Base-by-base conservation (phyloP, 2,329 filamentous ascomycete species). In the Monosporascus cannonballus region DNA sequence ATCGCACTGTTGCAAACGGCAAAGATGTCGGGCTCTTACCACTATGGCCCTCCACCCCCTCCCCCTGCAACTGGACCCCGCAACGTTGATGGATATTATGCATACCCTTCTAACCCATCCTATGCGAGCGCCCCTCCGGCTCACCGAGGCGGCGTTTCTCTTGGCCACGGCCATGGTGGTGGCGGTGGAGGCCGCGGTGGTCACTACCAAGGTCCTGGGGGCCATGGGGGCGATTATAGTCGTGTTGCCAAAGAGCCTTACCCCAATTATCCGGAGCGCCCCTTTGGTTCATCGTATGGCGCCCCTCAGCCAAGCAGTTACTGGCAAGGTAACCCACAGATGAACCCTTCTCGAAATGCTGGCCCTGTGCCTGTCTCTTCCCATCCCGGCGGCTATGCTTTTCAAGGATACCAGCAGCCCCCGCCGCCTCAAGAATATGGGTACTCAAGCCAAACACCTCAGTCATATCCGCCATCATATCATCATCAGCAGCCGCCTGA, bases 361-460 rank as follows among this genome's bases (percentile, higher is more conserved):
- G 57, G 61, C 39, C 76, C 78, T 27, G 68, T 83, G 36, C 73
- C 79, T 48, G 68, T 77, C 34, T 71, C 76, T 24, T 65, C 64
- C 22, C 56, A 59, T 51, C 51, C 63, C 20, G 58, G 44, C 20
- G 42, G 42, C 42, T 66, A 65, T 44, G 56, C 55, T 27, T 54
- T 63, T 46, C 82, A 83, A 59, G 66, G 73, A 8, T 84, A 67
- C 34, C 63, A 71, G 24, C 71, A 74, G 50, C 59, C 59, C 5
- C 60, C 55, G 41, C 63, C 62, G 36, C 51, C 70, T 14, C 76
- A 76, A 55, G 75, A 75, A 50, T 69, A 74, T 38, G 66, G 72
- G n/a, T 69, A 68, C 51, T 57, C 64, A 8, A 55, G 49, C 47
- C 56, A 63, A 22, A 47, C 63, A 7, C 54, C 56, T 41, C 64